Conservation (phyloP, 768 basidiomycete species). For the Podaxis sp. region DNA sequence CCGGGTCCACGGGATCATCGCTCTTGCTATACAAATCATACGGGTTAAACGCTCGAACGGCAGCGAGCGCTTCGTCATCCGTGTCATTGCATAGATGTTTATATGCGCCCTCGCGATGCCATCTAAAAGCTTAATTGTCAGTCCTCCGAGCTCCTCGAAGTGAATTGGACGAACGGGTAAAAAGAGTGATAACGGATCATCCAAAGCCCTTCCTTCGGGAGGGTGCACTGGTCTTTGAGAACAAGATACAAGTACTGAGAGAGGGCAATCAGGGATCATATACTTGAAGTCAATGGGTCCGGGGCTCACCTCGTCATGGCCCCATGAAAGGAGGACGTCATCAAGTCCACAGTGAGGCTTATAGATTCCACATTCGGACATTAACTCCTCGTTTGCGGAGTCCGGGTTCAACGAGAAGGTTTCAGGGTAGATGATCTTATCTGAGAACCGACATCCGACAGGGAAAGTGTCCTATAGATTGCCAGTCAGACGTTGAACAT, state of each 20-base stretch:
- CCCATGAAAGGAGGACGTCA: conserved; percentile 88
- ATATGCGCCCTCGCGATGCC: conserved; percentile 91
- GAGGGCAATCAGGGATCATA: conserved; percentile 14
- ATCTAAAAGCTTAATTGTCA: conserved; percentile 26
- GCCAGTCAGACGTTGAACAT: conserved; percentile 12
- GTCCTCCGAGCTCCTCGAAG: not conserved
- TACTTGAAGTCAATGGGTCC: conserved; percentile 5
- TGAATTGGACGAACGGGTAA: conserved; percentile 52
- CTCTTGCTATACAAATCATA: conserved; percentile 94
- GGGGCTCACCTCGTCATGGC: conserved; percentile 76
- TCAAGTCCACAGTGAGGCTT: conserved; percentile 78
- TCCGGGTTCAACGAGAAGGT: conserved; percentile 77
- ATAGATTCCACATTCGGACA: conserved; percentile 75
- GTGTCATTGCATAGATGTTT: conserved; percentile 73
- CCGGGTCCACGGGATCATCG: conserved; percentile 64
- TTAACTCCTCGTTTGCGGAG: conserved; percentile 59
- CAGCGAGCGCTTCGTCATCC: conserved; percentile 62
- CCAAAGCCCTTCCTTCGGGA: conserved; percentile 78
- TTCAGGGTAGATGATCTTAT: conserved; percentile 80
- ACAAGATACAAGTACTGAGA: conserved; percentile 82
- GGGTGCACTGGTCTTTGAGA: conserved; percentile 76
- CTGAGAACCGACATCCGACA: conserved; percentile 85
- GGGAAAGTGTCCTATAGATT: conserved; percentile 51
- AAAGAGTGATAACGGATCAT: conserved; percentile 97
- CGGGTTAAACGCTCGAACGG: conserved; percentile 87